Conservation (phyloP, 345 rosid genomes). For the Salix suchowensis region DNA sequence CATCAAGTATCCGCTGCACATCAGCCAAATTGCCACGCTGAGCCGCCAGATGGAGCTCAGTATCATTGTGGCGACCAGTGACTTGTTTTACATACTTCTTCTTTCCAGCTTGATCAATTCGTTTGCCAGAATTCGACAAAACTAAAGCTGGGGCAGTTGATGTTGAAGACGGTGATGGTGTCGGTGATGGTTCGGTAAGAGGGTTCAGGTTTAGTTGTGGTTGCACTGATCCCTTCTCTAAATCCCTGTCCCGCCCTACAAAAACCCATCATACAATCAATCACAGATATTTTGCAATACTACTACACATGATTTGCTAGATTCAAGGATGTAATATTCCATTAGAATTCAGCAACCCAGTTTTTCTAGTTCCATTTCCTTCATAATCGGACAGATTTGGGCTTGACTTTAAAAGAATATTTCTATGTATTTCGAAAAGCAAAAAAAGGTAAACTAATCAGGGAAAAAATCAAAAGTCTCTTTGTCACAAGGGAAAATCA, state of each 20-base stretch:
- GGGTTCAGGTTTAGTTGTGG: conserved; percentile 39
- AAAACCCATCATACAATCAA: conserved; percentile 8
- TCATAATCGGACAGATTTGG: background rate
- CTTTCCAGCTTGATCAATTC: conserved; percentile 86
- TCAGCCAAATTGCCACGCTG: conserved; percentile 79
- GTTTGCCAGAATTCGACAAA: conserved; percentile 70
- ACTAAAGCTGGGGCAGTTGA: conserved; percentile 79
- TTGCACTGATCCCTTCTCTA: conserved; percentile 54
- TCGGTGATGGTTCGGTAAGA: conserved; percentile 46
- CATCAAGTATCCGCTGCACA: conserved; percentile 69
- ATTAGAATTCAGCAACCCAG: background rate
- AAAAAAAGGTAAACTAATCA: background rate
- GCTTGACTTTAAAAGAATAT: background rate
- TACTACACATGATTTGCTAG: background rate
- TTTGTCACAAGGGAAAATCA: background rate
- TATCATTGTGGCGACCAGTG: conserved; percentile 81
- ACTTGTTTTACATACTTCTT: conserved; percentile 97
- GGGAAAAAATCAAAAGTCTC: too few species aligned
- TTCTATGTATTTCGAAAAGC: background rate
- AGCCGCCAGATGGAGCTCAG: conserved; percentile 82
- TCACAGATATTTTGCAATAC: background rate
- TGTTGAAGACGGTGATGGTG: conserved; percentile 78
- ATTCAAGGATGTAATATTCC: background rate
- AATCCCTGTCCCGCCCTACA: conserved; percentile 55
- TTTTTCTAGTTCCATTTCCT: background rate